These are phyloP conservation scores for Mortierella sp. DNA, from an alignment of 371 early-diverging fungal genomes.

Conservation along the genomic window DNA sequence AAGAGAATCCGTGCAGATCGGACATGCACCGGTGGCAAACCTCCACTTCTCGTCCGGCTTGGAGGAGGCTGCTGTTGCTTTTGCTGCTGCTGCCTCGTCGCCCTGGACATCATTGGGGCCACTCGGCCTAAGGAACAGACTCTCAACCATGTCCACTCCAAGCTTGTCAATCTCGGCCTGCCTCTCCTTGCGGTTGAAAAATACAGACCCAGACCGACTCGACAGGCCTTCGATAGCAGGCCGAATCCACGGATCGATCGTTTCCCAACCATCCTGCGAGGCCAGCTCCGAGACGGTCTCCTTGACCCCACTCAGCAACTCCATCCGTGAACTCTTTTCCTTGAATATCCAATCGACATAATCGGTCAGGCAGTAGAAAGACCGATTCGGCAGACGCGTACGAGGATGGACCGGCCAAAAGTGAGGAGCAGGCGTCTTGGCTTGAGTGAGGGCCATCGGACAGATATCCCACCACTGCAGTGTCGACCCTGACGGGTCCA, in stretches of 20 bases:
- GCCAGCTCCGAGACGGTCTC: not conserved
- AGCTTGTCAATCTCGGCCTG: constrained; percentile 28
- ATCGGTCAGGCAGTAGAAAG: constrained; percentile 20
- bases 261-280: constrained; percentile 18
- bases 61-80: not conserved
- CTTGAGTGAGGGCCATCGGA: constrained; percentile 1
- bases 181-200: constrained; percentile 28
- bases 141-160: constrained; percentile 18
- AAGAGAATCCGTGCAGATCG: not conserved
- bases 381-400: constrained; percentile 20
- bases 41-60: not conserved
- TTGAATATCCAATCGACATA: constrained; percentile 44
- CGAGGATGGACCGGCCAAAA: constrained; percentile 50
- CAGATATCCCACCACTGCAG: constrained; percentile 29
- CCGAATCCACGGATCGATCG: constrained; percentile 31
- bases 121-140: not conserved
- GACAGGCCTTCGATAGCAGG: constrained; percentile 20
- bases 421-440: constrained; percentile 5
- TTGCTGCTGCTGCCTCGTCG: no score
- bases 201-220: constrained; percentile 29
- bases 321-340: constrained; percentile 11
- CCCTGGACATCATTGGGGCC: no score
- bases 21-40: not conserved
- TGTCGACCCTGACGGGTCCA: not conserved
- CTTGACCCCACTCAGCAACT: not conserved